Evolutionary conservation across 805 yeast genomes (phyloP).

Genomic region (Kluyveromyces aestuarii): DNA sequence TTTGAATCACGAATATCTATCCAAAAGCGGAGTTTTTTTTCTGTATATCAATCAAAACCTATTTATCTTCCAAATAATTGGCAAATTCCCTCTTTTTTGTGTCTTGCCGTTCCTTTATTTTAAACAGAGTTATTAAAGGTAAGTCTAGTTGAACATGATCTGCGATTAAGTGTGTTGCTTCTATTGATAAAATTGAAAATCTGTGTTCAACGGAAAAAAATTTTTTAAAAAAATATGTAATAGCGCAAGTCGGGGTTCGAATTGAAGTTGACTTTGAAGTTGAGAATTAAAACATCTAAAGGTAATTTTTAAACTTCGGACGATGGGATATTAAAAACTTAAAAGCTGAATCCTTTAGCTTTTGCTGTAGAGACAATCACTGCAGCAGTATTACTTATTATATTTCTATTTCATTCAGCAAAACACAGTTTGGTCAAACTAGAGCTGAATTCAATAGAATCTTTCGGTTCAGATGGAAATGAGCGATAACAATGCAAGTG

Average conservation of each 20-base stretch:
- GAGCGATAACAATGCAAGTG: not conserved
- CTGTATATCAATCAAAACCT: not conserved
- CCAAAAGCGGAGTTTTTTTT: not conserved
- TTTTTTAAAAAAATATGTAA: too few species aligned
- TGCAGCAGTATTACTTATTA: not conserved
- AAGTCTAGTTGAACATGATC: too few species aligned
- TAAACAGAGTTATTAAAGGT: too few species aligned
- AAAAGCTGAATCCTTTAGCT: not conserved
- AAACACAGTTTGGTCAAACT: not conserved
- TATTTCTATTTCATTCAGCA: not conserved
- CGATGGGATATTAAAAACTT: not conserved
- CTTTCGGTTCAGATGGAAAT: not conserved
- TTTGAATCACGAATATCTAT: not conserved
- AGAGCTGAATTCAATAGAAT: not conserved
- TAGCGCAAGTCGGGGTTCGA: not conserved
- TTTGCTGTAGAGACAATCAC: not conserved
- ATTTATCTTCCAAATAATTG: too few species aligned
- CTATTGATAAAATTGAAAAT: too few species aligned
- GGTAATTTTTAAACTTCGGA: not conserved
- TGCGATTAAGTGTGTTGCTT: too few species aligned
- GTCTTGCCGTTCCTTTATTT: too few species aligned
- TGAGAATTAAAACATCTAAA: not conserved
- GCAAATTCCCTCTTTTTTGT: too few species aligned
- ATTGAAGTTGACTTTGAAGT: not conserved
- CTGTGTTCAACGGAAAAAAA: not conserved